Evolutionary conservation across 1,284 basidiomycete species (phyloP), one percentile per base, ranked within the genome.

Genomic region (Melampsora larici-populina): DNA sequence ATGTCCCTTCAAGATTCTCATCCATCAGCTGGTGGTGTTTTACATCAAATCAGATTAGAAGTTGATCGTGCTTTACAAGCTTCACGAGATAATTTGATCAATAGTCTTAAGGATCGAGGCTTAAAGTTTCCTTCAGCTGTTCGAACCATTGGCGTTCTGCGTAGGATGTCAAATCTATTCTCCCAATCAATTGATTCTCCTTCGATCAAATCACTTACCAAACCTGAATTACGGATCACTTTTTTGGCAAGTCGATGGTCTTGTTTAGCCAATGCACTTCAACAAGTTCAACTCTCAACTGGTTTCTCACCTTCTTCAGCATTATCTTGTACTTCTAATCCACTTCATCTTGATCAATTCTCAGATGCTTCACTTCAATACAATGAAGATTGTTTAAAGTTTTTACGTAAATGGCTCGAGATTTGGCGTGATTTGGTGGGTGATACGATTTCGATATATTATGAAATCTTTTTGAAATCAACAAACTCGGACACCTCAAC

Each of bases 101-200:
- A 43, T 26, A 29, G 31, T 33, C 46, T 64, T 0, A 49, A 8
- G 13, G n/a, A 65, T 11, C 43, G 26, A 48, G 40, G 43, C 48
- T 64, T 74, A 63, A 74, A 66, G 26, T 64, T 74, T 49, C 70
- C 70, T 48, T 40, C 36, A 43, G 70, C 70, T n/a, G 31, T 73
- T 15, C 31, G 36, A 26, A 63, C 58, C 1, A 73, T 73, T 48
- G 33, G 21, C 4, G 24, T 64, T 15, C 24, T 73, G 2, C n/a
- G 70, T n/a, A 73, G 43, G 24, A 33, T 64, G 26, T 73, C 70
- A 6, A 63, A 58, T 17, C 43, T 46, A 49, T 73, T 31, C 26
- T 36, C 36, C 1, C 8, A 63, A 21, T 31, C 26, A 33, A 18
- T 64, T 11, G 17, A 40, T 2, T 40, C 21, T n/a, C 43, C 26